Conservation (phyloP, 345 rosid species). For the Ceriops zippeliana region DNA sequence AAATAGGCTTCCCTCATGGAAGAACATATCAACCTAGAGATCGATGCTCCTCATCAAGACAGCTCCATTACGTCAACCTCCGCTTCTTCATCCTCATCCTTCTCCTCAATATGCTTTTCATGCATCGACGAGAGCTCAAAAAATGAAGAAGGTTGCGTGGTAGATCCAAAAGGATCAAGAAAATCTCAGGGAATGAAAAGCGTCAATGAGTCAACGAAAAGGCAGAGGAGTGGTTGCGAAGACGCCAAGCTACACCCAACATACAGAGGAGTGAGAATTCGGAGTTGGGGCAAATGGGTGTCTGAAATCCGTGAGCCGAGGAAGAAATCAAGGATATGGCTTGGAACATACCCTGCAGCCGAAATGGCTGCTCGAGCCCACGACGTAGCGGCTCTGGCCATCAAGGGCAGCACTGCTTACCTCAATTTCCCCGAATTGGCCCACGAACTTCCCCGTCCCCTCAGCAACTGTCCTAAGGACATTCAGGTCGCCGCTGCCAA, state of each 20-base stretch:
- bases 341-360: constrained; percentile 67
- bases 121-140: constrained; percentile 9
- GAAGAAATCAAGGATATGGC: constrained; percentile 84
- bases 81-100: constrained; percentile 15
- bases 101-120: constrained; percentile 25
- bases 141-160: constrained; percentile 6
- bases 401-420: constrained; percentile 57
- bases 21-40: constrained; percentile 46
- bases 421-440: constrained; percentile 60
- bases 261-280: constrained; percentile 67
- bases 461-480: constrained; percentile 50
- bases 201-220: constrained; percentile 21
- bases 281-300: constrained; percentile 91
- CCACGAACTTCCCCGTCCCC: constrained; percentile 48
- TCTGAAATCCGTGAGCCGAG: constrained; percentile 75
- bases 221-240: constrained; percentile 22
- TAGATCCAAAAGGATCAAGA: constrained; percentile 27
- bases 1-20: constrained; percentile 28
- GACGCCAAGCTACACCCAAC: constrained; percentile 38
- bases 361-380: constrained; percentile 91
- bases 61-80: constrained; percentile 20
- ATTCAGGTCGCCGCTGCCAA: constrained; percentile 51
- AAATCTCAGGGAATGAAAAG: constrained; percentile 29
- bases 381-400: constrained; percentile 72
- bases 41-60: constrained; percentile 31